Base-by-base conservation (phyloP, 2,329 filamentous ascomycete species). In the Epichloe typhina region DNA sequence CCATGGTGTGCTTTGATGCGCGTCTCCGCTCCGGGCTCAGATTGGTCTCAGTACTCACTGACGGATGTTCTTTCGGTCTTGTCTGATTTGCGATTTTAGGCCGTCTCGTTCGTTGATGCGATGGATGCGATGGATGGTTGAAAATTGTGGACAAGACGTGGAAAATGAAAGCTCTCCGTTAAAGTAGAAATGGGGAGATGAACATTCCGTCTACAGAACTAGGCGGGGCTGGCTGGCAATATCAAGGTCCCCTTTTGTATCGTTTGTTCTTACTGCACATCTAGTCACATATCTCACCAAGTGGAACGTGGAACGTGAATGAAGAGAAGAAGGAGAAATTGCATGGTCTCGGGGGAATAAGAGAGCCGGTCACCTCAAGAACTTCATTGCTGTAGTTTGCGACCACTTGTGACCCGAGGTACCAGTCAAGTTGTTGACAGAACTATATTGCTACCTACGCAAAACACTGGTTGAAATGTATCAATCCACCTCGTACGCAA, bases 361-460 rank as follows among this genome's bases (percentile, higher is more conserved):
- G 63, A 66, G 31, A 65, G 52, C 61, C 59, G 60, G 61, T 62
- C 62, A 60, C 64, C 65, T 67, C 65, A 65, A 15, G 57, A 46
- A 12, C 26, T 15, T 33, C 13, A 43, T 19, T 40, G n/a, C 17
- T 11, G 15, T 39, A 17, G 15, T 39, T 31, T 31, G 26, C 26
- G 3, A 31, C 26, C 31, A 9, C 31, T 31, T 31, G 31, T 31
- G 31, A 31, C 9, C 31, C 31, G 9, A 31, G 31, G 31, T 11
- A 31, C 31, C 31, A 31, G 31, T 11, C 31, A 8, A 11, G 26
- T 31, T 11, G 3, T 31, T 4, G 26, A 4, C 8, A 31, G 26
- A 31, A 31, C 3, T 31, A 31, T 31, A 31, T 31, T 31, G 31
- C 9, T 31, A 11, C 31, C 31, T 31, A 11, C 31, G 31, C 31